Base-by-base conservation (phyloP, 2,329 filamentous ascomycete genomes). In the Hypoxylon rubiginosum region DNA sequence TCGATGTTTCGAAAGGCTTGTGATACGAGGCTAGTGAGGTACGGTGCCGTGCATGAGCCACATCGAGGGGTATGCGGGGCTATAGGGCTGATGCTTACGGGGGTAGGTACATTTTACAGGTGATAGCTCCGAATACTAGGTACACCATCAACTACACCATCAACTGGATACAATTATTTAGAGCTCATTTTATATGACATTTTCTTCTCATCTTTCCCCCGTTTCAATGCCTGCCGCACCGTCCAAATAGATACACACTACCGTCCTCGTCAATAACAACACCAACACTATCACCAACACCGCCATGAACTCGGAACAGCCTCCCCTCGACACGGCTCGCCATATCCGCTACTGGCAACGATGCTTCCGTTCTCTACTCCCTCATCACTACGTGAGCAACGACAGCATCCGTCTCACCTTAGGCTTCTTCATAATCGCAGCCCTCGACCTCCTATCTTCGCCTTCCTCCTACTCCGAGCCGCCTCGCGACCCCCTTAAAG, bases 311-410 rank as follows among this genome's bases (percentile, higher is more conserved):
- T n/a, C 61, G 3, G 54, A 64, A 45, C 70, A 71, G 26, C 66
- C 67, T 8, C 72, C 71, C 28, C 80, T 92, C 67, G 82, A 91
- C 75, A 88, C 84, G 62, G 83, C 87, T 51, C 86, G 85, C 62
- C 96, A 99, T 78, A 84, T 96, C 77, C 93, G 91, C 76, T 99
- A 97, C 86, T 99, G 94, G 91, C 88, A 94, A 71, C 90, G 94
- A 76, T 97, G 95, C 78, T 86, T 96, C 70, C 91, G 91, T 77
- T 91, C 90, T 24, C 86, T 91, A 67, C 89, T 99, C 6, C 96
- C 96, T 0, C 86, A 90, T 49, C 85, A 88, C 68, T 99, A 98
- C 82, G 97, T 92, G 15, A 86, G 90, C 77, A 96, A 92, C 78
- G 96, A 99, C 82, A 93, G 93, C 72, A 95, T 91, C 74, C 94